Conservation (phyloP, 495 filamentous ascomycete genomes). For the Podospora anserina region DNA sequence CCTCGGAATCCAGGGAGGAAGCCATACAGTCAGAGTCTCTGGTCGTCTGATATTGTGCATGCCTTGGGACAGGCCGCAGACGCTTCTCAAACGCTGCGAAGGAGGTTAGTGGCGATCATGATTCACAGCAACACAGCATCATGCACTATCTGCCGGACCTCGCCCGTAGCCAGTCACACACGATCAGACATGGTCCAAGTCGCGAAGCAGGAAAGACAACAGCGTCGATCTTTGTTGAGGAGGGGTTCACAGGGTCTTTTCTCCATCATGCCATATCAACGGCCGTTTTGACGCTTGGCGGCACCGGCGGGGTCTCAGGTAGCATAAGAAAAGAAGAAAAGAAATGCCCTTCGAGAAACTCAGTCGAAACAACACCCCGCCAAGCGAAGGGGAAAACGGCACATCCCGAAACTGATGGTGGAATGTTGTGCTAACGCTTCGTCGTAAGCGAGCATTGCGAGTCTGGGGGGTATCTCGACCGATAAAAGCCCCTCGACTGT, state of each 20-base stretch:
- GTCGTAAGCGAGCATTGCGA: not conserved
- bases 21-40: not conserved
- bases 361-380: slow-evolving; percentile 16
- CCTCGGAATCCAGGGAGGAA: not conserved
- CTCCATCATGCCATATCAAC: slow-evolving; percentile 1
- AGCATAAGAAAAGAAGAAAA: slow-evolving; percentile 12
- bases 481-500: not conserved
- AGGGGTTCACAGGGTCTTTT: not conserved
- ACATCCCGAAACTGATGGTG: slow-evolving; percentile 8
- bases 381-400: slow-evolving; percentile 16
- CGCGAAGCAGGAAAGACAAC: not conserved
- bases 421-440: not conserved
- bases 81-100: slow-evolving; percentile 15
- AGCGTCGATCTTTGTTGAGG: not conserved
- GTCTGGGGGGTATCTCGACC: not conserved
- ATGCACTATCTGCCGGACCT: not conserved
- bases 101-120: slow-evolving; percentile 5
- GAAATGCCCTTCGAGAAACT: slow-evolving; percentile 14
- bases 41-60: slow-evolving; percentile 2
- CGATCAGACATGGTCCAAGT: not conserved
- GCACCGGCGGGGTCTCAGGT: slow-evolving; percentile 5
- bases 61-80: slow-evolving; percentile 3
- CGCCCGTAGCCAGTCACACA: not conserved
- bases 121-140: slow-evolving; percentile 4
- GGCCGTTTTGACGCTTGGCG: slow-evolving; percentile 5